Evolutionary conservation across 345 rosid genomes (phyloP).

Genomic region (Euphorbia peplus): DNA sequence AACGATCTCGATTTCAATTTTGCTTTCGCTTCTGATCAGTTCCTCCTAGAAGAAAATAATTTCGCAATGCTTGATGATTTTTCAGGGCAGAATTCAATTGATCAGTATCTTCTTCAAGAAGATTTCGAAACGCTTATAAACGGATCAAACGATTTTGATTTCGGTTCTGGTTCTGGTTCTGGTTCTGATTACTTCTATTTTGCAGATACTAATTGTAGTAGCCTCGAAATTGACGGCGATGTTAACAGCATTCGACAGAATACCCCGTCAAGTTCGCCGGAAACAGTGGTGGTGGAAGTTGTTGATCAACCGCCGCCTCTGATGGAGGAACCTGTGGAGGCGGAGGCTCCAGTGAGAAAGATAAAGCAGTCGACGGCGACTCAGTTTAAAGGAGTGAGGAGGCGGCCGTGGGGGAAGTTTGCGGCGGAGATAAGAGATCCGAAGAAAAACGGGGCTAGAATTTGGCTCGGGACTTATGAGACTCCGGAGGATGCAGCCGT

Average conservation of each 20-base stretch:
- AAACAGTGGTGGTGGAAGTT: too few species aligned
- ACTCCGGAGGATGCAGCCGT: slow-evolving; percentile 57
- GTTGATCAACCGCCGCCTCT: not conserved
- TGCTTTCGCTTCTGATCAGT: too few species aligned
- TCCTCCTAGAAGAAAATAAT: not conserved
- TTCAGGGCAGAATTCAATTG: slow-evolving; percentile 19
- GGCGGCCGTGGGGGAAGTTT: slow-evolving; percentile 69
- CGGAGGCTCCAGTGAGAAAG: not conserved
- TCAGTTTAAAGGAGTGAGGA: slow-evolving; percentile 30
- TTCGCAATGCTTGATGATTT: not conserved
- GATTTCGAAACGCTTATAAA: not conserved
- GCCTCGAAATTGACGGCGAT: not conserved
- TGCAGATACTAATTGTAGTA: not conserved
- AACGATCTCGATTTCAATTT: too few species aligned
- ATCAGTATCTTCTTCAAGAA: slow-evolving; percentile 21
- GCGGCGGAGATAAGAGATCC: slow-evolving; percentile 73
- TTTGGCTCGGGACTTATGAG: slow-evolving; percentile 71
- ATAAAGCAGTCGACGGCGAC: not conserved
- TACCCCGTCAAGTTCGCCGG: not conserved
- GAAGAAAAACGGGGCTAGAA: slow-evolving; percentile 57
- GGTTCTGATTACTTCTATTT: not conserved
- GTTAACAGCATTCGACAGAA: not conserved
- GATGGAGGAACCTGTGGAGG: too few species aligned
- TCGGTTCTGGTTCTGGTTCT: too few species aligned
- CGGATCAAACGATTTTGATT: not conserved